Evolutionary conservation across 306 rosid genomes (phyloP), one percentile per base, ranked within the genome.

Genomic region (Lablab purpureus): DNA sequence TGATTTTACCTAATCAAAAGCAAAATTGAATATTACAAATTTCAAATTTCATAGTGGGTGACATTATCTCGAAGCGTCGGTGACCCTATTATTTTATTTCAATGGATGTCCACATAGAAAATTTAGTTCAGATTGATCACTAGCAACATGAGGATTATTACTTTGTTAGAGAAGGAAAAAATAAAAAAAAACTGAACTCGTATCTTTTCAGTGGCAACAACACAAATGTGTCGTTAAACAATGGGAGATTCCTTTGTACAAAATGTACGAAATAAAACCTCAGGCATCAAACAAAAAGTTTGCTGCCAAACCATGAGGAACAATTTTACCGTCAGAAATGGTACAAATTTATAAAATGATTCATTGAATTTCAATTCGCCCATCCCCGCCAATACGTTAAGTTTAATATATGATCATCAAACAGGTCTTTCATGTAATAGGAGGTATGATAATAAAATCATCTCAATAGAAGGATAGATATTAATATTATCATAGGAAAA

Each of bases 11-110:
- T 23, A 36, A 23, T 77, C 30, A 51, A n/a, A 51, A 23, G 13
- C 2, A 66, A 50, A 77, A 66, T 51, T 23, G 30, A 37, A 45
- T 10, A 55, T 45, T 60, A 46, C 19, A 75, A 75, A 10, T 75
- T 25, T 22, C 4, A 51, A 60, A 74, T 58, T 13, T 37, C 49
- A 30, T 63, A 47, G 14, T n/a, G 1, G 47, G 21, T 12, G 22
- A 14, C 18, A 27, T 46, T n/a, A 18, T 32, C 41, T 58, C 62
- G 30, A 63, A 6, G 23, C 15, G 30, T 45, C 15, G 23, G 60
- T 32, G 50, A 63, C 49, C 80, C 18, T 27, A 59, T 75, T 45
- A 3, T 28, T 45, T 47, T 62, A 4, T 18, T 62, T 11, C 17
- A 41, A 11, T 25, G 3, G 15, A 40, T 22, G 21, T 23, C 34